Percentiles rank a stretch among this genome's conserved stretches.
Evolutionary conservation across 352 stramenopile species (phyloP).

Genomic region (Phytophthora hibernalis): DNA sequence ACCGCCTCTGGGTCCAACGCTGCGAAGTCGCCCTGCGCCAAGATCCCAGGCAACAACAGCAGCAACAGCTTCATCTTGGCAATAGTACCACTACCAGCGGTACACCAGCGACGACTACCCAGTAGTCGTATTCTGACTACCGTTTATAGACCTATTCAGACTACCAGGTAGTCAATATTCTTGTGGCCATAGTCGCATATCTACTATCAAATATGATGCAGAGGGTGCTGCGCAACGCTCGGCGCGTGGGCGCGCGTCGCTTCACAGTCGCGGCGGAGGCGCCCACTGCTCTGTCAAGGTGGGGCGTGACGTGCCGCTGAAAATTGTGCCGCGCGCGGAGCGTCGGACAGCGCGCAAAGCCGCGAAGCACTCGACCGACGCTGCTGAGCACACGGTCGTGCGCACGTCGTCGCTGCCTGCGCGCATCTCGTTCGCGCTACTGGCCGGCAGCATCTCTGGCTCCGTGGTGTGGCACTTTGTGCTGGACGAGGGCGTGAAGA

Average conservation of each 20-base stretch:
- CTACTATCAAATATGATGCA: slow-evolving; percentile 30
- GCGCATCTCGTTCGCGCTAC: slow-evolving; percentile 72
- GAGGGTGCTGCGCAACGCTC: slow-evolving; percentile 38
- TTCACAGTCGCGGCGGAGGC: slow-evolving; percentile 20
- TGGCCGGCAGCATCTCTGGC: slow-evolving; percentile 70
- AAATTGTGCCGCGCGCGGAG: slow-evolving; percentile 63
- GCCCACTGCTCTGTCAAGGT: slow-evolving; percentile 39
- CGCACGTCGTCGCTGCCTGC: slow-evolving; percentile 78
- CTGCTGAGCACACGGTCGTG: slow-evolving; percentile 50
- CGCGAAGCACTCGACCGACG: slow-evolving; percentile 42
- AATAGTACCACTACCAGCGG: too few relatives aligned
- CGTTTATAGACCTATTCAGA: too few relatives aligned
- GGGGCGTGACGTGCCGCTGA: slow-evolving; percentile 64
- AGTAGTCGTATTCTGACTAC: neutral
- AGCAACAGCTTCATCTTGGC: slow-evolving; percentile 17
- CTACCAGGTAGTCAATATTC: neutral
- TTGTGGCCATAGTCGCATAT: slow-evolving; percentile 19
- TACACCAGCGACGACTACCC: neutral
- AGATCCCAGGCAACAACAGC: slow-evolving; percentile 10
- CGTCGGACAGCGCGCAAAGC: slow-evolving; percentile 63
- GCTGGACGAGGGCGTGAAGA: slow-evolving; percentile 67
- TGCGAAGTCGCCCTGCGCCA: slow-evolving; percentile 47
- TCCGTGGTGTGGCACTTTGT: slow-evolving; percentile 78
- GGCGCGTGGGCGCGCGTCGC: slow-evolving; percentile 13
- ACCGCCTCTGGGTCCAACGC: slow-evolving; percentile 48